Conservation (phyloP, 257 asterid genomes). For the Handroanthus guayacan region DNA sequence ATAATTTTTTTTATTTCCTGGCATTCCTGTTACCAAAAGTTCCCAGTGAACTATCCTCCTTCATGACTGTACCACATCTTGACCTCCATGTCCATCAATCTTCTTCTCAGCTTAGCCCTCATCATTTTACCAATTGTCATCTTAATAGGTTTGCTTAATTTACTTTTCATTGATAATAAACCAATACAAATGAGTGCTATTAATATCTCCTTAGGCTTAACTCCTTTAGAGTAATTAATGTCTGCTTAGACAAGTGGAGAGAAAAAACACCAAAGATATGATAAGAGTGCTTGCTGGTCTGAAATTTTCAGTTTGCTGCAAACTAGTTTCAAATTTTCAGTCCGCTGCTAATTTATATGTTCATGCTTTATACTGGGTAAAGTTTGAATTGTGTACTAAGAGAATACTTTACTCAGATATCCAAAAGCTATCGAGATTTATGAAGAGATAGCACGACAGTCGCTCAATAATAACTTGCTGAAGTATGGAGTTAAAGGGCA, state of each 20-base stretch:
- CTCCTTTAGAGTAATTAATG: not conserved
- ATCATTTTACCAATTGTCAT: slow-evolving; percentile 7
- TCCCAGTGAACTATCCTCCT: not conserved
- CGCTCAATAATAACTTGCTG: slow-evolving; percentile 64
- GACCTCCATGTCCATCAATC: slow-evolving; percentile 16
- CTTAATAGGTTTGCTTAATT: not conserved
- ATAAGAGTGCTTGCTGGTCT: slow-evolving; percentile 14
- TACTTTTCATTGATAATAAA: not conserved
- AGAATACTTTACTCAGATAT: slow-evolving; percentile 52
- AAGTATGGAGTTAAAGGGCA: slow-evolving; percentile 80
- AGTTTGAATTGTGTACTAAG: slow-evolving; percentile 31
- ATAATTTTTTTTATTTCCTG: not conserved
- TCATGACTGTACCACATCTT: slow-evolving; percentile 1
- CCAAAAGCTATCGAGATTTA: slow-evolving; percentile 66
- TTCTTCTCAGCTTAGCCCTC: slow-evolving; percentile 4
- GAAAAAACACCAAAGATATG: slow-evolving; percentile 17
- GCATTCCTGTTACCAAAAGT: not conserved
- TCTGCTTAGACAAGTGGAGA: slow-evolving; percentile 18
- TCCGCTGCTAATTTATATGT: slow-evolving; percentile 1
- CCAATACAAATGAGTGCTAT: not conserved
- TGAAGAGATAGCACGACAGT: slow-evolving; percentile 73
- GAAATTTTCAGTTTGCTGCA: slow-evolving; percentile 20
- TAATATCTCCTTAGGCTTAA: not conserved
- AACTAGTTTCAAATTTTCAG: slow-evolving; percentile 17
- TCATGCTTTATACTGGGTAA: slow-evolving; percentile 16